Percentiles rank a stretch among this genome's conserved stretches.
phyloP scores from a whole-genome alignment of 176 grass and related monocot species.

The Carex cristatella region DNA sequence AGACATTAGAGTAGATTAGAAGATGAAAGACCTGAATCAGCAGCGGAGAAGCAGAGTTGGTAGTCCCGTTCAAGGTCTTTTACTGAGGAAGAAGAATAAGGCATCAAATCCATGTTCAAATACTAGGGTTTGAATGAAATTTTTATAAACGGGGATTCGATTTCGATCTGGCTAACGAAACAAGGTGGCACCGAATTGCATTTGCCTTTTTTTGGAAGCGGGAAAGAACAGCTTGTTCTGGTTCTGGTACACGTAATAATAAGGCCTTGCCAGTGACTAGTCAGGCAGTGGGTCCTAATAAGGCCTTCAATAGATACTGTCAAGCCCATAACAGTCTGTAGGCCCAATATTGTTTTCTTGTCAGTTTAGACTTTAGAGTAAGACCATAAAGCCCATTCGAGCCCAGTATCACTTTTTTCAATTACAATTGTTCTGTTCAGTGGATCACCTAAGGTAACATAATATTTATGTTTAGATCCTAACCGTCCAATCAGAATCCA shows the following conservation, averaged over 20 bases:
- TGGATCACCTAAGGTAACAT: too few species aligned
- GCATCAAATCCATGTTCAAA: conserved; percentile 27
- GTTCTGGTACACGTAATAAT: neutral
- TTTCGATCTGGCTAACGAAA: neutral
- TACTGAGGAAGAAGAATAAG: conserved; percentile 5
- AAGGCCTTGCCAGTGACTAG: too few species aligned
- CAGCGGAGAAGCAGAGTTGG: conserved; percentile 24
- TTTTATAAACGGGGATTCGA: neutral
- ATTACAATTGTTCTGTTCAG: too few species aligned
- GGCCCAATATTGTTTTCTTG: neutral
- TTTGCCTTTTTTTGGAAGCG: conserved; percentile 21
- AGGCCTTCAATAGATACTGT: neutral
- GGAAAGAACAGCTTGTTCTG: neutral
- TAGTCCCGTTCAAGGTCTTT: conserved; percentile 8
- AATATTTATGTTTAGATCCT: too few species aligned
- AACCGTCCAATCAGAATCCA: too few species aligned
- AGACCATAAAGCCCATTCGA: neutral
- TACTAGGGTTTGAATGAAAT: neutral
- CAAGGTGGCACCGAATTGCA: conserved; percentile 20
- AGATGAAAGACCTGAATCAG: conserved; percentile 17
- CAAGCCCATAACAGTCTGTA: neutral
- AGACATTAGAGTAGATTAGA: neutral
- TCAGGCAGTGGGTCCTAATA: neutral
- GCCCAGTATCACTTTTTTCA: too few species aligned
- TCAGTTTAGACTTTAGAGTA: neutral